Conservation (phyloP, 1,284 basidiomycete genomes). For the Ustilago nuda region DNA sequence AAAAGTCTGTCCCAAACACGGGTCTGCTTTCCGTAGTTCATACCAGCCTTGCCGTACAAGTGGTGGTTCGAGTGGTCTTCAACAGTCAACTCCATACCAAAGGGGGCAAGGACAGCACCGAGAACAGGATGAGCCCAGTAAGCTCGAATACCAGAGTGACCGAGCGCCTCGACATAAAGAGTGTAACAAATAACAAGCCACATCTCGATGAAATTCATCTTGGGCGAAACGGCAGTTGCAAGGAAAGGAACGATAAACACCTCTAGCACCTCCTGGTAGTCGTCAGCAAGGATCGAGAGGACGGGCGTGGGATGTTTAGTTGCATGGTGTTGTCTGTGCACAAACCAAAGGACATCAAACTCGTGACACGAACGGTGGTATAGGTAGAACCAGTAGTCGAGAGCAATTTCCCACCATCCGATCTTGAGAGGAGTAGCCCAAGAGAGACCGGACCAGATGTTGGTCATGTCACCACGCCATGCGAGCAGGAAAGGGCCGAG, state of each 20-base stretch:
- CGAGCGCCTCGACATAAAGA: slow-evolving; percentile 53
- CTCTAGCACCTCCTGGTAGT: slow-evolving; percentile 62
- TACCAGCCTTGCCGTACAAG: slow-evolving; percentile 58
- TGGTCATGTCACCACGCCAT: slow-evolving; percentile 62
- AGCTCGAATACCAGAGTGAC: slow-evolving; percentile 64
- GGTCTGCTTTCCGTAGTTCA: slow-evolving; percentile 69
- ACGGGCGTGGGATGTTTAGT: slow-evolving; percentile 64
- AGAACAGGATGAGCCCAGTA: slow-evolving; percentile 51
- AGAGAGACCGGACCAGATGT: slow-evolving; percentile 53
- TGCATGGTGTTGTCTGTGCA: slow-evolving; percentile 60
- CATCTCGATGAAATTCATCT: slow-evolving; percentile 60
- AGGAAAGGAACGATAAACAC: slow-evolving; percentile 59
- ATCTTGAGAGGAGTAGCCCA: slow-evolving; percentile 61
- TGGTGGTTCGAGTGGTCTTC: slow-evolving; percentile 70
- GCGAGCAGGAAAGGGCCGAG: slow-evolving; percentile 59
- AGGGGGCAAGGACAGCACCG: slow-evolving; percentile 40
- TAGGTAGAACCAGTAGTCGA: slow-evolving; percentile 63
- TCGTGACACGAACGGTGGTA: slow-evolving; percentile 63
- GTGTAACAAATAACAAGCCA: slow-evolving; percentile 59
- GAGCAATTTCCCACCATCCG: slow-evolving; percentile 60
- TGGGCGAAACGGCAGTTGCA: slow-evolving; percentile 53
- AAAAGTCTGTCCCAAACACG: slow-evolving; percentile 67
- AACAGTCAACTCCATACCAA: slow-evolving; percentile 62
- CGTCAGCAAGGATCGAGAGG: slow-evolving; percentile 61
- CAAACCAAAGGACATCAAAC: slow-evolving; percentile 54